Evolutionary conservation across 495 filamentous ascomycete genomes (phyloP), one percentile per base, ranked within the genome.

Genomic region (Talaromyces thailandensis): DNA sequence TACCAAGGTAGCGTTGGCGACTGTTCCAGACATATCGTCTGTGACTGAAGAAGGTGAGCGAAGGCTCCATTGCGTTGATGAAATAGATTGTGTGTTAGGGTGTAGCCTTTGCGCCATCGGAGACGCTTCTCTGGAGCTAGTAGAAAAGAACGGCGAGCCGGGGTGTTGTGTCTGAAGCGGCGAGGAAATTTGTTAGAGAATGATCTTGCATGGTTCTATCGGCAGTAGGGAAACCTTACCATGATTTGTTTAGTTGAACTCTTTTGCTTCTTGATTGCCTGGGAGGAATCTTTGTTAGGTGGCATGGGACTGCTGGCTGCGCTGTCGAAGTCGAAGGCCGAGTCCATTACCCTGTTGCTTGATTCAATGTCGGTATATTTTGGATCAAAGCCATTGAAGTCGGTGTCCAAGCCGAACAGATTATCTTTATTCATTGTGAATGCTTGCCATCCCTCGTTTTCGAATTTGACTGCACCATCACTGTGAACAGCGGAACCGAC

Each of bases 261-360:
- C 16, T 72, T 48, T 14, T 72, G 72, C 18, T 70, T 64, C 56
- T 67, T 74, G 11, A 67, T 61, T 23, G 55, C 61, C 43, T 70
- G 71, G 21, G 68, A 61, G 12, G 71, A 63, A 18, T 76, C n/a
- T n/a, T n/a, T 64, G 52, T 75, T 77, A 63, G 84, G 72, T 29
- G 80, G 76, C 65, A 76, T 84, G 14, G 88, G 86, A 63, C 84
- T 90, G 67, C 81, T 86, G 0, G 85, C 83, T 16, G 86, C 86
- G 65, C 85, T 87, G 28, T 88, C 85, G 68, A 90, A 88, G 65
- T 89, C 85, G 66, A 89, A 88, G 24, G 83, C 79, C 37, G 82
- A 77, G 65, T 84, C 80, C 85, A 89, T 87, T 3, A 76, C 77
- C 57, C 77, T 81, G 70, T 87, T 84, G 68, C 78, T 86, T 37